A percentile compares a stretch with the other conserved stretches of the same genome.
Conservation (phyloP, 2,329 filamentous ascomycete species). For the Neofusicoccum sp. region DNA sequence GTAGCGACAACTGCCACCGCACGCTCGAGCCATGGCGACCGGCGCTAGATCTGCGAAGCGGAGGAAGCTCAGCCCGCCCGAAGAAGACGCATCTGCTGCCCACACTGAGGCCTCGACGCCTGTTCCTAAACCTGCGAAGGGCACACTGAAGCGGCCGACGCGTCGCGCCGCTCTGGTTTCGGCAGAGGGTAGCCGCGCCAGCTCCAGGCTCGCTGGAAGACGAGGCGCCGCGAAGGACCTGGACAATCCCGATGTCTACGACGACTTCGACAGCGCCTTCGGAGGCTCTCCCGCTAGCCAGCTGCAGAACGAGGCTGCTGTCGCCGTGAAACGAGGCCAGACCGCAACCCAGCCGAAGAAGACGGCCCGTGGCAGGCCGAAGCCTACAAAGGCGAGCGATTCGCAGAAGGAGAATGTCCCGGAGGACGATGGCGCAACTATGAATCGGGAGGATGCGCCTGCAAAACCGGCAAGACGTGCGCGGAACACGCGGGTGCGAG, state of each 20-base stretch:
- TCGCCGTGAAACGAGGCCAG: background rate
- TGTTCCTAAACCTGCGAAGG: background rate
- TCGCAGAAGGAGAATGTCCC: conserved; percentile 12
- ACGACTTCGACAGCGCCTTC: conserved; percentile 48
- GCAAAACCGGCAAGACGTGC: background rate
- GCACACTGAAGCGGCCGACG: conserved; percentile 17
- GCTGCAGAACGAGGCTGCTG: conserved; percentile 26
- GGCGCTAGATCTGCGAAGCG: conserved; percentile 13
- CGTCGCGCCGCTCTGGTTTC: background rate
- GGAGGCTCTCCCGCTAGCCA: background rate
- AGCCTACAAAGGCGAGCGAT: conserved; percentile 21
- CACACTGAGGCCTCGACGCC: background rate
- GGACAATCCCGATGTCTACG: conserved; percentile 42
- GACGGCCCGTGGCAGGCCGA: background rate
- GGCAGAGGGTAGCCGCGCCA: background rate
- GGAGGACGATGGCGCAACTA: background rate
- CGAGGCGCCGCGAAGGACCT: background rate
- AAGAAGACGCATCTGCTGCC: background rate
- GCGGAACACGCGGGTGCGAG: background rate
- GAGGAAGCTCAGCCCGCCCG: conserved; percentile 8
- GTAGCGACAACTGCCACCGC: too few species aligned
- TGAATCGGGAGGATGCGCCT: too few species aligned
- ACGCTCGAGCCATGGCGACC: background rate
- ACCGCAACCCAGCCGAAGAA: background rate
- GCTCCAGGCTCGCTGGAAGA: conserved; percentile 1